Evolutionary conservation across 2,329 filamentous ascomycete species (phyloP), one percentile per base, ranked within the genome.

Genomic region (Hymenoscyphus fructigenus): DNA sequence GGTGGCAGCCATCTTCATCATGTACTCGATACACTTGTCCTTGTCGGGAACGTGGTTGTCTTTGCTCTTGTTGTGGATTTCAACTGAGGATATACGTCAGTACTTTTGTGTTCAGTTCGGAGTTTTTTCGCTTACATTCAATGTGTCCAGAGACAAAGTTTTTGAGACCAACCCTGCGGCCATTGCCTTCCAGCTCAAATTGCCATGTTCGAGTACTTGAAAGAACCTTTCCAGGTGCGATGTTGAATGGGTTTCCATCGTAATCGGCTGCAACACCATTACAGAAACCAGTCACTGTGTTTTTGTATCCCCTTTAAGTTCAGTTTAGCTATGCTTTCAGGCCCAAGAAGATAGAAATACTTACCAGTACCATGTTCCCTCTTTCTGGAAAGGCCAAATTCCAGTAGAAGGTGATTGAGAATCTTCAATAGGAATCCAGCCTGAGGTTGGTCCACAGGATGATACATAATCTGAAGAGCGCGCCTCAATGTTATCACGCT

Each of bases 21-120:
- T 23, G 34, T 59, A 59, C 17, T 59, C 34, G 29, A 26, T 59
- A 6, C 57, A 59, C 28, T 59, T 38, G n/a, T 41, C 57, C 32
- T 59, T 23, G 17, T 59, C 34, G 26, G 57, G 57, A n/a, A 38
- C 20, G 34, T 59, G 57, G 23, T 59, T 34, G 15, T 59, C 34
- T 34, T 20, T 38, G n/a, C 34, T 38, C 57, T 59, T 59, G 57
- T 59, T 59, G 17, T 59, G 57, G 17, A 59, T 59, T 26, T 59
- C 57, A 41, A 59, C 57, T 59, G 23, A 5, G 7, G 14, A 44
- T n/a, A 6, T 12, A 12, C 17, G 41, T 44, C 20, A 44, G 41
- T n/a, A 1, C n/a, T n/a, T 17, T 20, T 17, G 17, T 44, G 17
- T 17, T n/a, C 17, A 44, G n/a, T 44, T 6, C n/a, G 1, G n/a